These are phyloP conservation scores for Exophiala calicioides DNA, from an alignment of 2,329 filamentous ascomycete species.

Conservation along the genomic window DNA sequence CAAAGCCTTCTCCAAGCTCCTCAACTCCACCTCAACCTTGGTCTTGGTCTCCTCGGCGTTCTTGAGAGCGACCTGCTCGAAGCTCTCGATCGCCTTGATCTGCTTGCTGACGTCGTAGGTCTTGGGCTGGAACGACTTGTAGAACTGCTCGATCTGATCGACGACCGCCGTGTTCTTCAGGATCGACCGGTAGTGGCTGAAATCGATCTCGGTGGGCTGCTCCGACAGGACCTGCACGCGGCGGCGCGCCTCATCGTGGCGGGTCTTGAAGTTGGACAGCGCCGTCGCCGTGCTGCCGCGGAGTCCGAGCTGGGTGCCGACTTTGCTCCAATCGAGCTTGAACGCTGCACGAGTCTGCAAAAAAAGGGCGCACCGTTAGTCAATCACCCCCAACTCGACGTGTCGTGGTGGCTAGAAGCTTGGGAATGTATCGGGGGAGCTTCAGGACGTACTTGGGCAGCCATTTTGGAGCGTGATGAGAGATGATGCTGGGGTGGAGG, in stretches of 20 bases:
- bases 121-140: slow-evolving; percentile 84
- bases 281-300: slow-evolving; percentile 89
- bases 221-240: slow-evolving; percentile 83
- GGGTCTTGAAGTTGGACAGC: slow-evolving; percentile 97
- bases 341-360: slow-evolving; percentile 90
- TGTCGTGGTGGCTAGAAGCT: slow-evolving; percentile 1
- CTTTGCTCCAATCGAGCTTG: slow-evolving; percentile 98
- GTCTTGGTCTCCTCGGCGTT: slow-evolving; percentile 96
- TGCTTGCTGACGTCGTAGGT: slow-evolving; percentile 92
- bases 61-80: slow-evolving; percentile 95
- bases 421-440: slow-evolving; percentile 50
- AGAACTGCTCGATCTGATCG: slow-evolving; percentile 96
- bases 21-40: slow-evolving; percentile 91
- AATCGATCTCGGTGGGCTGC: slow-evolving; percentile 85
- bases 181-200: slow-evolving; percentile 82
- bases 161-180: slow-evolving; percentile 96
- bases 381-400: neutral
- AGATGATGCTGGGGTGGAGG: slow-evolving; percentile 8
- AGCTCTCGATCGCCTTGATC: slow-evolving; percentile 96
- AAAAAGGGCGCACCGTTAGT: slow-evolving; percentile 38
- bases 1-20: slow-evolving; percentile 89
- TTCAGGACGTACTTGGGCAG: slow-evolving; percentile 34
- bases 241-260: slow-evolving; percentile 97
- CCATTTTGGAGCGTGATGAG: slow-evolving; percentile 44
- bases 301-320: slow-evolving; percentile 91